Evolutionary conservation across 768 basidiomycete genomes (phyloP).

Genomic region (Boletales sp.): DNA sequence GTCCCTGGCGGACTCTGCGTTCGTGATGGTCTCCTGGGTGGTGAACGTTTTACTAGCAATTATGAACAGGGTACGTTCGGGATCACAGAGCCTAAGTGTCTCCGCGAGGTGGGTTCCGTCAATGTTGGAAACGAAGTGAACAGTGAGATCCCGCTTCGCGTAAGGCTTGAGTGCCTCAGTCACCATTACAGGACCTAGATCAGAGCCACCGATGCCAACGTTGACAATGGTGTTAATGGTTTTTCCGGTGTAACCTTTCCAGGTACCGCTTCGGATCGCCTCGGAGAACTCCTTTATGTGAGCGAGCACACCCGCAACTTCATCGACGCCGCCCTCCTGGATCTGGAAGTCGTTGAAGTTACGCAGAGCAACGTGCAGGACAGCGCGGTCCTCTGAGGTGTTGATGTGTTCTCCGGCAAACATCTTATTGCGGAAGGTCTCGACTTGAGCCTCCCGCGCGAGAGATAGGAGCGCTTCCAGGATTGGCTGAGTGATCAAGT

Average conservation of each 20-base stretch:
- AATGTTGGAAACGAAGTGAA: constrained; percentile 94
- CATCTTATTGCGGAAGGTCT: constrained; percentile 86
- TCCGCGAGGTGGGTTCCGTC: constrained; percentile 98
- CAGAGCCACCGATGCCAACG: constrained; percentile 98
- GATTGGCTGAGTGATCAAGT: constrained; percentile 86
- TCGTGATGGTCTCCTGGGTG: constrained; percentile 99
- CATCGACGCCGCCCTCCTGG: constrained; percentile 73
- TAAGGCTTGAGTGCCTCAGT: constrained; percentile 96
- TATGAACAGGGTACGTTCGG: constrained; percentile 94
- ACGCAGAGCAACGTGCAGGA: constrained; percentile 91
- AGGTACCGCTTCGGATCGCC: constrained; percentile 75
- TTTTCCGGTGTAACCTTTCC: constrained; percentile 99
- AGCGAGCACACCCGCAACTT: constrained; percentile 77
- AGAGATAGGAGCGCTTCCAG: constrained; percentile 73
- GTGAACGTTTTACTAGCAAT: constrained; percentile 99
- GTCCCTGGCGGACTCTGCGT: constrained; percentile 87
- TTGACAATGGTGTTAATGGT: constrained; percentile 93
- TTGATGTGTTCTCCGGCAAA: constrained; percentile 97
- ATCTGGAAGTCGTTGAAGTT: constrained; percentile 77
- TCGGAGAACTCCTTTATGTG: constrained; percentile 93
- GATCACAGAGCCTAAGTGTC: constrained; percentile 73
- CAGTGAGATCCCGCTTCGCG: constrained; percentile 81
- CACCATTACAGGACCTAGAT: constrained; percentile 98
- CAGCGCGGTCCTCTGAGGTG: constrained; percentile 96
- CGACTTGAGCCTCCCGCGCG: constrained; percentile 82